These are phyloP conservation scores for Botryotinia narcissicola DNA, from an alignment of 2,329 filamentous ascomycete genomes.

Conservation along the genomic window DNA sequence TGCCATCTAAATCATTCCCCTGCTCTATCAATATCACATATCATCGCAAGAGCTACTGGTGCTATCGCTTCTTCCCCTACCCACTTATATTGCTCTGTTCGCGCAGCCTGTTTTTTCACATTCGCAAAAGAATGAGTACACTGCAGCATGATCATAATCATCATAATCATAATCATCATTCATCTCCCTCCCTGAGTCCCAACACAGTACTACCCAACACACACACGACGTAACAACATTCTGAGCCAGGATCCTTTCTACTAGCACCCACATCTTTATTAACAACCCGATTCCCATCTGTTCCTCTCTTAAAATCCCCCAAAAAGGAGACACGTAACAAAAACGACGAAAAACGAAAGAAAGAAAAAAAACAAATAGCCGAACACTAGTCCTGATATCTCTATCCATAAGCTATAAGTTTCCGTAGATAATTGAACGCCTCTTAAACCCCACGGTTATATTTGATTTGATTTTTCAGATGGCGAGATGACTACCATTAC, in stretches of 20 bases:
- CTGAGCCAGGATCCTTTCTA: not conserved
- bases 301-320: rapidly evolving
- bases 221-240: not conserved
- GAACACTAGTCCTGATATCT: not conserved
- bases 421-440: not conserved
- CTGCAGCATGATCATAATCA: not conserved
- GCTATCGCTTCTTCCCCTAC: no score
- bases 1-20: not conserved
- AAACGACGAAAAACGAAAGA: not conserved
- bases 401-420: not conserved
- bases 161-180: not conserved
- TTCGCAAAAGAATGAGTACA: not conserved
- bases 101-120: not conserved
- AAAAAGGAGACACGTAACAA: not conserved
- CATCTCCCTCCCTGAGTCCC: not conserved
- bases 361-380: not conserved
- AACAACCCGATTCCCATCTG: not conserved
- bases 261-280: not conserved
- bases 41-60: not conserved
- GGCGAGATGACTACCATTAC: not conserved
- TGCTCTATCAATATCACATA: not conserved
- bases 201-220: not conserved
- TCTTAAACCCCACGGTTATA: rapidly evolving
- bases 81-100: not conserved
- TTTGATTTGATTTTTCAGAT: not conserved